Conservation (phyloP, 345 rosid species). For the Euphorbia tirucalli region DNA sequence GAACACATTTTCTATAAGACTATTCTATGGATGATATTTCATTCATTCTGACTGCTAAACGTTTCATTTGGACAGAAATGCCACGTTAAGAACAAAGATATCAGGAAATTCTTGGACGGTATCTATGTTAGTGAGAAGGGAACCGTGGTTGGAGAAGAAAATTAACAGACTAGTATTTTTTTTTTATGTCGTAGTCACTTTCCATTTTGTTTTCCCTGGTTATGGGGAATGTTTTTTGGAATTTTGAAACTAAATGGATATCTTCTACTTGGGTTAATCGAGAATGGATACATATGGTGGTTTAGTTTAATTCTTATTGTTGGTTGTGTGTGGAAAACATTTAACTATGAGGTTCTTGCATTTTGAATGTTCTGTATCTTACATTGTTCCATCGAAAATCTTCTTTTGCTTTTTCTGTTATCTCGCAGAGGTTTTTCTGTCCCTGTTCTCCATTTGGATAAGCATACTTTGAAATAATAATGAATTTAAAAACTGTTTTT, state of each 20-base stretch:
- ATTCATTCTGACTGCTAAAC: neutral
- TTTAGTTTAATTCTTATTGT: neutral
- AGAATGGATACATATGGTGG: neutral
- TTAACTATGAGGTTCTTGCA: neutral
- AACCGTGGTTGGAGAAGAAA: neutral
- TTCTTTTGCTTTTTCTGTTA: neutral
- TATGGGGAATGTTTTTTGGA: neutral
- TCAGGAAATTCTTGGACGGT: constrained; percentile 11
- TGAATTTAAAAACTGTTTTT: too few relatives aligned
- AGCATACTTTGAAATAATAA: too few relatives aligned
- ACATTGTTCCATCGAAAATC: neutral
- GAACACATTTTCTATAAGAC: too few relatives aligned
- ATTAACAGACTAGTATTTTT: neutral
- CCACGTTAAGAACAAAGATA: constrained; percentile 9
- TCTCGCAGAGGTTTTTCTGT: too few relatives aligned
- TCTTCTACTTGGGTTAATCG: neutral
- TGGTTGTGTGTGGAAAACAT: neutral
- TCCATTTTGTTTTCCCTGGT: neutral
- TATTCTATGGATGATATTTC: too few relatives aligned
- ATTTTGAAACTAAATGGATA: neutral
- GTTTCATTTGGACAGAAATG: neutral
- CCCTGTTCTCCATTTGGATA: too few relatives aligned
- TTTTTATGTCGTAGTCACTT: neutral
- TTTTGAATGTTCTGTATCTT: neutral
- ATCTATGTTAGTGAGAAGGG: constrained; percentile 11